Percentiles rank a stretch among this genome's conserved stretches.
These are phyloP conservation scores for Alloteropsis angusta DNA, from an alignment of 202 grass and related monocot genomes.

Conservation along the genomic window DNA sequence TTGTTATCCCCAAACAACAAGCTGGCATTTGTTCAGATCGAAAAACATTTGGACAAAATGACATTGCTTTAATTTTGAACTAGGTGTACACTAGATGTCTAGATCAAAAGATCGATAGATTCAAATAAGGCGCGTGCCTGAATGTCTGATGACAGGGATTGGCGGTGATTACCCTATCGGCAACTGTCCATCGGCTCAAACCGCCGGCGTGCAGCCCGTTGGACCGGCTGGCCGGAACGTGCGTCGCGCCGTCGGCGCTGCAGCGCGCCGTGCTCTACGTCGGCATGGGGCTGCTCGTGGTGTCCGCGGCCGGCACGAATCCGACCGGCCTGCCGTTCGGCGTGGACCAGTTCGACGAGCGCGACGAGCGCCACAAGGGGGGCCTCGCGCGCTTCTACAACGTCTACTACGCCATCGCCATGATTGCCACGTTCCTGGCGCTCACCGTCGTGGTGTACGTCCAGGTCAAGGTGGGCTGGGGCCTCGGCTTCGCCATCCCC, in stretches of 20 bases:
- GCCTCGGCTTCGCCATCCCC: conserved; percentile 47
- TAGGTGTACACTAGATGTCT: too few species aligned
- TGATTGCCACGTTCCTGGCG: conserved; percentile 12
- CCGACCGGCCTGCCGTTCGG: conserved; percentile 38
- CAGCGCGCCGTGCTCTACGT: conserved; percentile 29
- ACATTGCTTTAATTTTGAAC: too few species aligned
- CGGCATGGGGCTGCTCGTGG: conserved; percentile 24
- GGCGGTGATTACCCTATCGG: conserved; percentile 25
- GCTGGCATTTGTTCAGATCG: too few species aligned
- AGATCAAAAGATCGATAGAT: background rate
- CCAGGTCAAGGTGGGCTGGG: conserved; percentile 43
- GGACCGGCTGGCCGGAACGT: conserved; percentile 4
- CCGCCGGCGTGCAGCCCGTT: conserved; percentile 9
- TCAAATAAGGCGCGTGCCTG: background rate
- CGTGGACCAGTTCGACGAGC: conserved; percentile 39
- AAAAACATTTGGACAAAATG: too few species aligned
- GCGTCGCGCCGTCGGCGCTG: conserved; percentile 6
- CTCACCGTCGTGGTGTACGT: conserved; percentile 39
- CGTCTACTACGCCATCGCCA: conserved; percentile 28
- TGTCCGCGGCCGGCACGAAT: background rate
- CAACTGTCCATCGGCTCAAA: conserved; percentile 20
- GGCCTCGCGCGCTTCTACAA: conserved; percentile 28
- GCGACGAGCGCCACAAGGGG: conserved; percentile 8
- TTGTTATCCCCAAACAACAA: too few species aligned
- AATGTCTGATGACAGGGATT: conserved; percentile 8